These are phyloP conservation scores for Periconia digitata DNA, from an alignment of 2,329 filamentous ascomycete species.

Conservation along the genomic window DNA sequence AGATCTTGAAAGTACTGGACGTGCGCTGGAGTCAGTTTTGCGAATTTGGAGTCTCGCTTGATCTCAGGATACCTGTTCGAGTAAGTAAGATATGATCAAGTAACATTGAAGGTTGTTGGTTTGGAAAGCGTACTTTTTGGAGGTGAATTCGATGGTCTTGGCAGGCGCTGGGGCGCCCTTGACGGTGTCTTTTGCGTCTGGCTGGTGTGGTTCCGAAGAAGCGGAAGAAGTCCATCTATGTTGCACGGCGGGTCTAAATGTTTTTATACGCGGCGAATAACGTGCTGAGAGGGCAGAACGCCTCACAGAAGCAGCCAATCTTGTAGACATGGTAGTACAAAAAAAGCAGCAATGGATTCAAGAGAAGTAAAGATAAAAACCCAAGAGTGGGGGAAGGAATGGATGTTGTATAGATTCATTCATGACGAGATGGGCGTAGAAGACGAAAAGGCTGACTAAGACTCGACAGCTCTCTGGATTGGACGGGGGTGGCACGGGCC, in stretches of 20 bases:
- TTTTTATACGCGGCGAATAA: conserved; percentile 20
- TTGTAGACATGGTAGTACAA: conserved; percentile 38
- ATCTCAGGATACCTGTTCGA: conserved; percentile 68
- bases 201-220: conserved; percentile 45
- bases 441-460: conserved; percentile 12
- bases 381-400: background rate
- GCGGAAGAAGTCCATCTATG: conserved; percentile 45
- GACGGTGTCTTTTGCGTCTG: conserved; percentile 36
- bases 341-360: conserved; percentile 19
- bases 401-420: conserved; percentile 2
- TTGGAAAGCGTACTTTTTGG: conserved; percentile 71
- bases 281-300: conserved; percentile 31
- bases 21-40: conserved; percentile 72
- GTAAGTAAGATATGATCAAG: conserved; percentile 1
- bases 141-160: conserved; percentile 71
- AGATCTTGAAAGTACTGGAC: conserved; percentile 79
- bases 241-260: conserved; percentile 22
- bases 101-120: too few species aligned
- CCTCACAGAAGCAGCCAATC: conserved; percentile 37
- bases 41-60: conserved; percentile 76
- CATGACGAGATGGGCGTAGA: conserved; percentile 2
- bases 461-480: conserved; percentile 35
- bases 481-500: conserved; percentile 28
- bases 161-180: conserved; percentile 37
- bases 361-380: conserved; percentile 9